phyloP scores from a whole-genome alignment of 768 basidiomycete genomes.

The Russula brevipes region DNA sequence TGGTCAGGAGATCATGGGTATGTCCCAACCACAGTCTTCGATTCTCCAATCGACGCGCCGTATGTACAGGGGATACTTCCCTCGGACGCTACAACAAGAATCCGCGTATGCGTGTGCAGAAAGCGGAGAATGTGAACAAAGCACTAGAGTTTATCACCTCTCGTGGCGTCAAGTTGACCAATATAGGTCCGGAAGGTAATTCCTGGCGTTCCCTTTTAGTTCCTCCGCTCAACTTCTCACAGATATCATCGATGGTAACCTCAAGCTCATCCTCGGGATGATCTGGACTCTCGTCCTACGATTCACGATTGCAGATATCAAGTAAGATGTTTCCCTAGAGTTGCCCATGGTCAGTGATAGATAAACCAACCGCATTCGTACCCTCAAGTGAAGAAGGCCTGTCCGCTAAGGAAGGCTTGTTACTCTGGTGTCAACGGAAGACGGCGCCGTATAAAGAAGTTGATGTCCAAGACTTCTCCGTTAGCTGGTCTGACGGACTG shows the following conservation, averaged over 20 bases:
- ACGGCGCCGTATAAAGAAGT: slow-evolving; percentile 89
- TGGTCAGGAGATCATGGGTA: slow-evolving; percentile 95
- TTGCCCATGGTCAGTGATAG: neutral
- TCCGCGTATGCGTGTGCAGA: slow-evolving; percentile 90
- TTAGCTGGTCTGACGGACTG: slow-evolving; percentile 91
- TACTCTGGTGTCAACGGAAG: slow-evolving; percentile 98
- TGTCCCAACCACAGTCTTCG: slow-evolving; percentile 21
- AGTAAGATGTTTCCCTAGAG: slow-evolving; percentile 44
- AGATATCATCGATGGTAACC: slow-evolving; percentile 99
- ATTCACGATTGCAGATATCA: slow-evolving; percentile 98
- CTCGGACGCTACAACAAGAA: slow-evolving; percentile 90
- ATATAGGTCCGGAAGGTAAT: slow-evolving; percentile 92
- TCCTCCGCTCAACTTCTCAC: slow-evolving; percentile 13
- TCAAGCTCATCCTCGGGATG: slow-evolving; percentile 98
- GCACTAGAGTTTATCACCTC: slow-evolving; percentile 94
- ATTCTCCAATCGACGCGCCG: slow-evolving; percentile 3
- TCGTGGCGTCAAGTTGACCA: slow-evolving; percentile 90
- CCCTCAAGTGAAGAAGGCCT: slow-evolving; percentile 86
- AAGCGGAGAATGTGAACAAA: slow-evolving; percentile 97
- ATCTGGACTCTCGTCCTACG: slow-evolving; percentile 98
- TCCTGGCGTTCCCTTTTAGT: neutral
- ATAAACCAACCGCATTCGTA: slow-evolving; percentile 1
- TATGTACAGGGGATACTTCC: slow-evolving; percentile 67
- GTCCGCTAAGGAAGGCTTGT: slow-evolving; percentile 95
- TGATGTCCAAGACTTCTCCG: slow-evolving; percentile 87